Evolutionary conservation across 2,329 filamentous ascomycete species (phyloP).

Genomic region (Xylaria polymorpha): DNA sequence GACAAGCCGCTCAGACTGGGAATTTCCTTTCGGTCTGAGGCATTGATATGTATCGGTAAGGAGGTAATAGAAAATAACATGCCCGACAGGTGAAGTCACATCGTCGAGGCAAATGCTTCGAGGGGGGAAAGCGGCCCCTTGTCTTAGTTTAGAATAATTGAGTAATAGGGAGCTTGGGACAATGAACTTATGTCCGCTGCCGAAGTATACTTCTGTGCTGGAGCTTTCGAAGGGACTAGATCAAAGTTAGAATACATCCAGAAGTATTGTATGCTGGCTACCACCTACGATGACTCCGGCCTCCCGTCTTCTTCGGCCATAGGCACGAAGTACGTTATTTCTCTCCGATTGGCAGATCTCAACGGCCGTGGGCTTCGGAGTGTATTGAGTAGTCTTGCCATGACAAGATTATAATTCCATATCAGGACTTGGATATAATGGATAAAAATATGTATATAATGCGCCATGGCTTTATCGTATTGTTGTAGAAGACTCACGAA

Average conservation of each 20-base stretch:
- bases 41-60: conserved; percentile 44
- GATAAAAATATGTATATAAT: conserved; percentile 26
- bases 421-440: conserved; percentile 29
- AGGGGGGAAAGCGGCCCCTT: conserved; percentile 2
- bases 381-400: conserved; percentile 23
- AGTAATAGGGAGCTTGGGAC: conserved; percentile 29
- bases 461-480: conserved; percentile 19
- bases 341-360: conserved; percentile 13
- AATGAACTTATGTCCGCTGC: conserved; percentile 4
- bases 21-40: conserved; percentile 38
- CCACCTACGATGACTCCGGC: conserved; percentile 31
- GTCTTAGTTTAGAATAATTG: conserved; percentile 13
- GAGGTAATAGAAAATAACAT: conserved; percentile 44
- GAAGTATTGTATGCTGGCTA: background rate
- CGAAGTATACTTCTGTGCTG: conserved; percentile 26
- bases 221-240: conserved; percentile 30
- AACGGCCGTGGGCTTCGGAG: conserved; percentile 6
- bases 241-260: conserved; percentile 8
- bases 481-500: too few species aligned
- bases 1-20: conserved; percentile 30
- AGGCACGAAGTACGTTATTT: conserved; percentile 19
- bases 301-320: conserved; percentile 31
- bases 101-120: conserved; percentile 30
- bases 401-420: conserved; percentile 28
- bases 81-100: conserved; percentile 36